These are phyloP conservation scores for Digitaria exilis DNA, from an alignment of 202 grass and related monocot genomes.

Conservation along the genomic window DNA sequence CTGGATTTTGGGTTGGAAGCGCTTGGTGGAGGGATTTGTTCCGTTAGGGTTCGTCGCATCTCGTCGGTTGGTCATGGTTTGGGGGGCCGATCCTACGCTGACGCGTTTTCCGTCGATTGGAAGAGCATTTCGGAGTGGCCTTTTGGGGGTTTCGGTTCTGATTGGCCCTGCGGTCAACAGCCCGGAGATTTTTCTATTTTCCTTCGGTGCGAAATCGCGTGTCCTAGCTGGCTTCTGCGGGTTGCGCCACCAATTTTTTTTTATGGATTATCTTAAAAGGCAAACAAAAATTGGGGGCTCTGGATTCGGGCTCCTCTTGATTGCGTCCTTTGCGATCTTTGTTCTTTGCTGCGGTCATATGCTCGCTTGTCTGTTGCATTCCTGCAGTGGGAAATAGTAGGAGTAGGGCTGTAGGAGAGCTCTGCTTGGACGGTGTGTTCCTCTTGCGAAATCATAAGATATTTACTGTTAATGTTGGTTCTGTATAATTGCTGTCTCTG, in stretches of 20 bases:
- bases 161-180: not conserved
- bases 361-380: not conserved
- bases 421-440: not conserved
- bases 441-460: not conserved
- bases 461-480: not conserved
- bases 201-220: not conserved
- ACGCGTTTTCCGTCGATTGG: not conserved
- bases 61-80: not conserved
- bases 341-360: not conserved
- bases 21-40: not conserved
- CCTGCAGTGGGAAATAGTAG: not conserved
- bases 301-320: not conserved
- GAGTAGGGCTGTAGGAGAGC: not conserved
- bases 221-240: not conserved
- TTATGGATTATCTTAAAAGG: no score
- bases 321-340: not conserved
- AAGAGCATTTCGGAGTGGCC: not conserved
- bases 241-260: not conserved
- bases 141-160: not conserved
- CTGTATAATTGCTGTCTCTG: not conserved
- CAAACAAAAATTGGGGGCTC: no score
- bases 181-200: not conserved
- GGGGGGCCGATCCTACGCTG: not conserved
- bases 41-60: slow-evolving; percentile 1
- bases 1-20: not conserved